phyloP scores from a whole-genome alignment of 441 rosid genomes.

The Cnidoscolus chayamansa region DNA sequence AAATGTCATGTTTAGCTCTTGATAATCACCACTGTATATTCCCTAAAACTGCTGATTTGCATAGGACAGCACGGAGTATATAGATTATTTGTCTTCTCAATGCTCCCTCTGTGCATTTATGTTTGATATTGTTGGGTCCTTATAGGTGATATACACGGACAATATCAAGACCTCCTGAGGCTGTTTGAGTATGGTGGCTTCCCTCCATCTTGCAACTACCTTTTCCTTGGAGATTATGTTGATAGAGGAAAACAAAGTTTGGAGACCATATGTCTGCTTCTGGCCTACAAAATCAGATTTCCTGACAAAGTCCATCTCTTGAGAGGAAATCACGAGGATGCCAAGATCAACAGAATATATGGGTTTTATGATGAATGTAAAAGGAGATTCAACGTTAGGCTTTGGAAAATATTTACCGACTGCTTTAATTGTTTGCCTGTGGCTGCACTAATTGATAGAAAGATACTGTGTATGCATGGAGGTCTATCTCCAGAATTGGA shows the following conservation, averaged over 20 bases:
- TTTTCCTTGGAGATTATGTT: slow-evolving; percentile 94
- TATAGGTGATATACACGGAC: slow-evolving; percentile 96
- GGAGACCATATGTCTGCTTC: slow-evolving; percentile 92
- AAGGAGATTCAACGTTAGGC: slow-evolving; percentile 90
- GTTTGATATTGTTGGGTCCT: slow-evolving; percentile 20
- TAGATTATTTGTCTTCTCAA: neutral
- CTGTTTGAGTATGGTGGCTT: slow-evolving; percentile 80
- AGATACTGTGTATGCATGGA: slow-evolving; percentile 97
- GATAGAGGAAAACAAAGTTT: slow-evolving; percentile 96
- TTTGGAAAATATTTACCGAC: slow-evolving; percentile 91
- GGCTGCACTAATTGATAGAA: slow-evolving; percentile 82
- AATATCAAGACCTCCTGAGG: slow-evolving; percentile 89
- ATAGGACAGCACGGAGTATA: neutral
- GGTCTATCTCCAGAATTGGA: slow-evolving; percentile 89
- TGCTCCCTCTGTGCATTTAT: neutral
- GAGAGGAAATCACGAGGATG: slow-evolving; percentile 98
- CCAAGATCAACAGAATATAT: slow-evolving; percentile 90
- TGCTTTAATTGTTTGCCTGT: slow-evolving; percentile 95
- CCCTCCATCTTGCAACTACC: slow-evolving; percentile 86
- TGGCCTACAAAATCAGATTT: slow-evolving; percentile 87
- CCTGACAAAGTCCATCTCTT: slow-evolving; percentile 66
- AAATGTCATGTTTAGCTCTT: neutral
- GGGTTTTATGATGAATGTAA: slow-evolving; percentile 98
- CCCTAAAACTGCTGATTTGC: no score
- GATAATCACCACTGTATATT: no score